Base-by-base conservation (phyloP, 805 yeast species). In the Nakazawaea sp. region DNA sequence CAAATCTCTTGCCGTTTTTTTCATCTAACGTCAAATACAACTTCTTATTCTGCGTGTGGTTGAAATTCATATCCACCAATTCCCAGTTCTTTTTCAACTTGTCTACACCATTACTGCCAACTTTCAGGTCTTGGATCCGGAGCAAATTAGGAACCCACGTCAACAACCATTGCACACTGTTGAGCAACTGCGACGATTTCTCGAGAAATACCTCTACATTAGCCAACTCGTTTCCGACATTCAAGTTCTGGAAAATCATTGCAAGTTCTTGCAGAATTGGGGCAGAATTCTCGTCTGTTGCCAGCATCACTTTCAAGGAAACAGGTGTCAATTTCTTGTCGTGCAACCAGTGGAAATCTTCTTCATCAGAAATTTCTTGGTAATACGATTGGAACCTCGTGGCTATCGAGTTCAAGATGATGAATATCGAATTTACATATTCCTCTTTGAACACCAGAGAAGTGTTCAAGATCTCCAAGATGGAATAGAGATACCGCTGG, bases 91-190 rank as follows among this genome's bases (percentile, higher is more conserved):
- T 57, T 28, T 50, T 53, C 27, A 57, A 39, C 11, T 43, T 37
- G 19, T 52, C 48, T n/a, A 47, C 38, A 30, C 40, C n/a, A 7
- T 5, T 8, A 6, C 5, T 6, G 10, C 5, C 13, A 5, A 8
- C 24, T 15, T 30, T 30, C 4, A 7, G 8, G 6, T 10, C 5
- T 7, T 62, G 64, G 10, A 23, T 18, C 36, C 72, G 70, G 37
- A 72, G 63, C 50, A 78, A 56, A 4, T 50, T 50, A 1, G 84
- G 81, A 30, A 84, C 62, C 83, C 88, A 79, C 13, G 61, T 48
- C 28, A 74, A 53, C 3, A 78, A 59, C 78, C 87, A 75, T 13
- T 65, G 58, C 1, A 80, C 45, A 4, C 82, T 71, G 11, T 72
- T 62, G 15, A 77, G 59, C 30, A 84, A 59, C 36, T 75, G 59